These are phyloP conservation scores for Parasarocladium wereldwijsianum DNA, from an alignment of 2,329 filamentous ascomycete species.

Conservation along the genomic window DNA sequence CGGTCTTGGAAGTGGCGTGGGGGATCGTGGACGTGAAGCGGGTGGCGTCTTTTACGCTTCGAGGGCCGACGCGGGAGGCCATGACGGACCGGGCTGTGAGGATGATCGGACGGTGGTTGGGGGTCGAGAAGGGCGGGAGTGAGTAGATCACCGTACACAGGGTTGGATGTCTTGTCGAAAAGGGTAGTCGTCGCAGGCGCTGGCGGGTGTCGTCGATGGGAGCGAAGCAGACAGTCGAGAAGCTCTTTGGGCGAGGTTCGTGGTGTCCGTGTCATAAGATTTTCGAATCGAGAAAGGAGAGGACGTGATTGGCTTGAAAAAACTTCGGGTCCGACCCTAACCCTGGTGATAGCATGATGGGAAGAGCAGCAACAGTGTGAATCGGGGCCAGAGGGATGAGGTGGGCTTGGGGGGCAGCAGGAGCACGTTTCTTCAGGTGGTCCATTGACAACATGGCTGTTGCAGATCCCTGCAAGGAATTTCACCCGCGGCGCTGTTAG, in stretches of 20 bases:
- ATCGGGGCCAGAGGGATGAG: too few species aligned
- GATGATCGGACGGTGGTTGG: constrained; percentile 1
- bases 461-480: too few species aligned
- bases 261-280: constrained; percentile 18
- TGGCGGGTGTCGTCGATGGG: constrained; percentile 3
- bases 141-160: neutral
- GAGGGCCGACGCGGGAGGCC: constrained; percentile 34
- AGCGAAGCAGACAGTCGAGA: too few species aligned
- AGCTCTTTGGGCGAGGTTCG: constrained; percentile 5
- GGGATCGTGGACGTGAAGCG: constrained; percentile 42
- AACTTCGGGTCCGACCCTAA: constrained; percentile 17
- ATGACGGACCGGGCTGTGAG: constrained; percentile 16
- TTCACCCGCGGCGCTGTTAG: too few species aligned
- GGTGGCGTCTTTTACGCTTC: constrained; percentile 66
- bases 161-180: neutral
- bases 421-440: too few species aligned
- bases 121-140: neutral
- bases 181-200: too few species aligned
- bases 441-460: too few species aligned
- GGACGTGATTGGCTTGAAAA: constrained; percentile 20
- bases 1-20: constrained; percentile 51
- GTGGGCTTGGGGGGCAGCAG: too few species aligned
- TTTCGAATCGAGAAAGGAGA: constrained; percentile 18
- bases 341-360: neutral
- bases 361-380: too few species aligned